A percentile compares a stretch with the other conserved stretches of the same genome.
Conservation (phyloP, 2,329 filamentous ascomycete species). For the Didymellaceae sp. region DNA sequence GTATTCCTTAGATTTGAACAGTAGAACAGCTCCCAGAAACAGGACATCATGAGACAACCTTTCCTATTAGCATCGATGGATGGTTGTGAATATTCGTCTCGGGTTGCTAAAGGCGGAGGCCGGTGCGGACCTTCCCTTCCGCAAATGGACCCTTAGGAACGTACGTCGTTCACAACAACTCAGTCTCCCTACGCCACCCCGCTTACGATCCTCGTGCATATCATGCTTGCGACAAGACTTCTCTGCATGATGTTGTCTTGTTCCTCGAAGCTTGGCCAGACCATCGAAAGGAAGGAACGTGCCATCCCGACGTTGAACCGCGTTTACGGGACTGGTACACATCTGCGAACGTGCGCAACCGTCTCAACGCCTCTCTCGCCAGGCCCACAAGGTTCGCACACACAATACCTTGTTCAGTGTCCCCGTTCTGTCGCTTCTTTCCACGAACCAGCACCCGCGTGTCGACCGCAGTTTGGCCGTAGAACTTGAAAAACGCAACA, state of each 20-base stretch:
- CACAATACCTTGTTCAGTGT: not conserved
- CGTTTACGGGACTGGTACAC: slow-evolving; percentile 1
- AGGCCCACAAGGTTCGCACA: not conserved
- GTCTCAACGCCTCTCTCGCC: too few relatives aligned
- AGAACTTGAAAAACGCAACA: not conserved
- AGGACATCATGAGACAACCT: too few relatives aligned
- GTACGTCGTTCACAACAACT: not conserved
- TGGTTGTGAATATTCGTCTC: too few relatives aligned
- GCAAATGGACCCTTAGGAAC: not conserved
- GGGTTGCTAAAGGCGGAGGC: too few relatives aligned
- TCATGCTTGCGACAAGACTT: slow-evolving; percentile 1
- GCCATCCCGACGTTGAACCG: slow-evolving; percentile 9
- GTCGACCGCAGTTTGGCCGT: not conserved
- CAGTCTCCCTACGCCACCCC: not conserved
- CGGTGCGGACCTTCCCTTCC: slow-evolving; percentile 2
- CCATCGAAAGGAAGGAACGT: slow-evolving; percentile 2
- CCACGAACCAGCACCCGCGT: not conserved
- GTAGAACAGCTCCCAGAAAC: too few relatives aligned
- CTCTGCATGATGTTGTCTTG: slow-evolving; percentile 7
- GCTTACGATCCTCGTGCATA: slow-evolving; percentile 1
- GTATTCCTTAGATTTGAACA: too few relatives aligned
- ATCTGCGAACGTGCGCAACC: not conserved
- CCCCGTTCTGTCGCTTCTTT: not conserved
- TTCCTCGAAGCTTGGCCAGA: slow-evolving; percentile 12
- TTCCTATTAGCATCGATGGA: too few relatives aligned